Evolutionary conservation across 2,329 filamentous ascomycete genomes (phyloP).

Genomic region (Verticillium isaacii): DNA sequence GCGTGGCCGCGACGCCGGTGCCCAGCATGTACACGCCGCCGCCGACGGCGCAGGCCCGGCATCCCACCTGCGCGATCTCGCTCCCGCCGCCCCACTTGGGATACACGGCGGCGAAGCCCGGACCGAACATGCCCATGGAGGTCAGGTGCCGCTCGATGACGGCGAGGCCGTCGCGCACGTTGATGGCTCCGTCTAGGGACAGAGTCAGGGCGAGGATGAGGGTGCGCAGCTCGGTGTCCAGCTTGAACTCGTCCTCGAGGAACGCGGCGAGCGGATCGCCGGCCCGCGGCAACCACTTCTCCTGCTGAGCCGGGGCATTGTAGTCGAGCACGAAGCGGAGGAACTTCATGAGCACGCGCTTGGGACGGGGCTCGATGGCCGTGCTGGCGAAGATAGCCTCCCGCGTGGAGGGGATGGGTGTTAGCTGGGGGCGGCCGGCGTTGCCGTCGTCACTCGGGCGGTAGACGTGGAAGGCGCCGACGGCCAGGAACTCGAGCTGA

Average conservation of each 20-base stretch:
- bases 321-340: slow-evolving; percentile 79
- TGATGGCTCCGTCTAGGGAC: slow-evolving; percentile 59
- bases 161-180: slow-evolving; percentile 62
- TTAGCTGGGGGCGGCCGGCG: slow-evolving; percentile 35
- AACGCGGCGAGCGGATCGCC: slow-evolving; percentile 53
- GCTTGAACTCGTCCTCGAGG: slow-evolving; percentile 56
- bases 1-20: slow-evolving; percentile 51
- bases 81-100: slow-evolving; percentile 90
- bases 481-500: slow-evolving; percentile 88
- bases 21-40: slow-evolving; percentile 86
- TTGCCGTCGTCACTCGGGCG: slow-evolving; percentile 25
- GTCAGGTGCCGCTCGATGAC: slow-evolving; percentile 74
- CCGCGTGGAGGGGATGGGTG: slow-evolving; percentile 78
- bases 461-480: slow-evolving; percentile 88
- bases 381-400: slow-evolving; percentile 87
- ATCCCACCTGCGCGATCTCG: slow-evolving; percentile 87
- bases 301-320: slow-evolving; percentile 49
- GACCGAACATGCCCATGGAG: slow-evolving; percentile 83
- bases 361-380: slow-evolving; percentile 71
- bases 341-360: slow-evolving; percentile 88
- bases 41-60: slow-evolving; percentile 84
- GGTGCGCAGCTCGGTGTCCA: slow-evolving; percentile 64
- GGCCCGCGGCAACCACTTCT: slow-evolving; percentile 55
- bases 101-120: slow-evolving; percentile 83
- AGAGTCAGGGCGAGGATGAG: slow-evolving; percentile 65